phyloP scores from a whole-genome alignment of 192 early-diverging fungal species.

The Entomortierella lignicola region DNA sequence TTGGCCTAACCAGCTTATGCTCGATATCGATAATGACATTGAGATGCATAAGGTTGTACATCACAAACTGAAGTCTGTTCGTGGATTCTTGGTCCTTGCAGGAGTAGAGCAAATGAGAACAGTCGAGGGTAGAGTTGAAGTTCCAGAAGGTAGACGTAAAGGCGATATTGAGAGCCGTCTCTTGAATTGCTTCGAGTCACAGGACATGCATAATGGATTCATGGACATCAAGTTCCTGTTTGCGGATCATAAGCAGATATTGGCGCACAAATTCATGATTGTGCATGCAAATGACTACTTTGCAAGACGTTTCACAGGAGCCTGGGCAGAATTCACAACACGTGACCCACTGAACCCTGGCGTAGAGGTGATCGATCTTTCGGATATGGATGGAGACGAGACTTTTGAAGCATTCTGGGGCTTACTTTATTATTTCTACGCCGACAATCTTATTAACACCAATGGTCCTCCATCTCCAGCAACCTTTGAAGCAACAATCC shows the following conservation, averaged over 20 bases:
- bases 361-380: conserved; percentile 18
- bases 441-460: not conserved
- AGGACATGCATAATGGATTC: conserved; percentile 19
- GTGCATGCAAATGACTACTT: conserved; percentile 17
- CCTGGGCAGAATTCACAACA: conserved; percentile 1
- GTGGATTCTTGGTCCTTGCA: conserved; percentile 7
- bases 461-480: conserved; percentile 4
- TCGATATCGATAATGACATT: conserved; percentile 27
- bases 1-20: conserved; percentile 21
- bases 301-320: conserved; percentile 8
- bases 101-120: conserved; percentile 18
- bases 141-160: not conserved
- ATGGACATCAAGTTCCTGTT: conserved; percentile 40
- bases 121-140: conserved; percentile 6
- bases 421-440: conserved; percentile 25
- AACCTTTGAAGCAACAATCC: too few species aligned
- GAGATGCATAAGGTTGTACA: conserved; percentile 1
- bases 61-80: not conserved
- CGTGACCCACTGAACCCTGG: conserved; percentile 2
- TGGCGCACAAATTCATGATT: conserved; percentile 34
- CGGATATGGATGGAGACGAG: not conserved
- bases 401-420: conserved; percentile 18
- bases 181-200: conserved; percentile 12
- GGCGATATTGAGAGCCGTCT: conserved; percentile 9
- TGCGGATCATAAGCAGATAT: not conserved